Evolutionary conservation across 352 stramenopile species (phyloP), one percentile per base, ranked within the genome.

Genomic region (Phytophthora cactorum): DNA sequence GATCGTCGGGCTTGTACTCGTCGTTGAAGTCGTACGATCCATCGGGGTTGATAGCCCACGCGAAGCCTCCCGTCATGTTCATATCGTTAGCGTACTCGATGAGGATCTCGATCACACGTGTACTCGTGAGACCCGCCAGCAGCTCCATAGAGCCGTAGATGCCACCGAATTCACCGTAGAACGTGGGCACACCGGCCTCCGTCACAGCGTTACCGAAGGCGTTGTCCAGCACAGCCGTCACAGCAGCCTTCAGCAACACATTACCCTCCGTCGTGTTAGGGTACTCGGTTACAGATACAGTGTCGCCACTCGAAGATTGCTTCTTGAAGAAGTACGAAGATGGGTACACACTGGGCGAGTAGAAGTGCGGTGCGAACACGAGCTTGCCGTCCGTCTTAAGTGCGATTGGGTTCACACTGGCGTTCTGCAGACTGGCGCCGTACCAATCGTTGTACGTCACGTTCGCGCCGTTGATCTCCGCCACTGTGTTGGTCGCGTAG

Each of bases 91-190:
- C 83, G 64, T 93, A 92, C 59, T 85, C 46, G 46, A 95, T 90
- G 38, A 95, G 63, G 10, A 88, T 62, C 51, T 95, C 84, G 32
- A 95, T 90, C 32, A 79, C 72, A 25, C 86, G 84, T 44, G 87
- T 91, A 17, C 83, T 92, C 15, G 84, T 92, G 47, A 91, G 83
- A 7, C 71, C 74, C 14, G 54, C 50, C 3, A 91, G 70, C 36
- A 79, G 36, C 72, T 95, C 84, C 0, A 68, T 71, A 3, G 53
- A 51, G 28, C 87, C 87, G 64, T 91, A 93, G 44, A 95, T 92
- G n/a, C 87, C 87, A 53, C 87, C 84, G 63, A 93, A 95, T 54
- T 93, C 84, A 17, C 86, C 86, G 57, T 89, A 93, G 56, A 93
- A 90, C 27, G 87, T 84, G 3, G 84, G 83, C 29, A 88, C 70